Conservation (phyloP, 73 alveolate species). For the Tetrahymena malaccensis region DNA sequence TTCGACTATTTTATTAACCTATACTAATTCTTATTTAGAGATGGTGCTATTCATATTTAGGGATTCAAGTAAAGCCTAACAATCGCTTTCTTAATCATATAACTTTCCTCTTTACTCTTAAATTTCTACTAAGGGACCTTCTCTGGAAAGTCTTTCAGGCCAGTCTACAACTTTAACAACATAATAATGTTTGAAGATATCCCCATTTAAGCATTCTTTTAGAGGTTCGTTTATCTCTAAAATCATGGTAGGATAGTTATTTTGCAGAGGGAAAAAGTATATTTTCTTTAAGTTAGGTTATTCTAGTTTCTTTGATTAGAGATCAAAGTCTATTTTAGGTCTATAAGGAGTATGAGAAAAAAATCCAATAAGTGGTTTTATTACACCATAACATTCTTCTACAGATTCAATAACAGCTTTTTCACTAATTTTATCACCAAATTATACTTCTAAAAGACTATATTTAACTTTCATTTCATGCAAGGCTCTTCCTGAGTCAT, state of each 20-base stretch:
- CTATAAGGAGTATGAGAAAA: background rate
- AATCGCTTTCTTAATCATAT: background rate
- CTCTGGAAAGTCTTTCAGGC: background rate
- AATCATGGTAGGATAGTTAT: background rate
- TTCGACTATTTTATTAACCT: background rate
- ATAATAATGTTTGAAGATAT: background rate
- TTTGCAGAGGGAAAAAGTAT: background rate
- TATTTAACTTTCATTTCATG: background rate
- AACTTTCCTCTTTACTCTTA: background rate
- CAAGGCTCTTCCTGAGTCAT: background rate
- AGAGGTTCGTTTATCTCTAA: background rate
- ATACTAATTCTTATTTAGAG: background rate
- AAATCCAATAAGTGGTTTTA: background rate
- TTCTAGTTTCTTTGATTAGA: background rate
- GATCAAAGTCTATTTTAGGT: background rate
- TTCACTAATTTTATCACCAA: no score
- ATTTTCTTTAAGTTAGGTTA: background rate
- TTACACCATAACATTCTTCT: background rate
- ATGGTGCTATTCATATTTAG: background rate
- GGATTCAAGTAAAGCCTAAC: background rate
- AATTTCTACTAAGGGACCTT: background rate
- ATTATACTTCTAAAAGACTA: background rate
- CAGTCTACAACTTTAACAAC: background rate
- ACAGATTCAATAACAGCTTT: background rate
- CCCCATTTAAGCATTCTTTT: background rate